These are phyloP conservation scores for Cytidiella melzeri DNA, from an alignment of 768 basidiomycete genomes.

Conservation along the genomic window DNA sequence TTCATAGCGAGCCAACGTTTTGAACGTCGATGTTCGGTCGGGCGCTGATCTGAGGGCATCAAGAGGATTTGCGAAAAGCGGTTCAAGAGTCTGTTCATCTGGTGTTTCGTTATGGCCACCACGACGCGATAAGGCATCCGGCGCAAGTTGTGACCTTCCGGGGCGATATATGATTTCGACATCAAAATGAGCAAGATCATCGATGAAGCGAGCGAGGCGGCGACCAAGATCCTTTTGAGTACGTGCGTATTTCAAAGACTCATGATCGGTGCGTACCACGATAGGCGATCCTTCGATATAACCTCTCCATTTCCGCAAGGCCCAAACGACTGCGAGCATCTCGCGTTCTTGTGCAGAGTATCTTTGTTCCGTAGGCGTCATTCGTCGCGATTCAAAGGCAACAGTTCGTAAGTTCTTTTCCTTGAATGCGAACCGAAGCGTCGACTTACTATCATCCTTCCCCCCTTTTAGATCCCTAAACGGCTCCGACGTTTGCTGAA, in stretches of 20 bases:
- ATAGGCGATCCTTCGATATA: constrained; percentile 6
- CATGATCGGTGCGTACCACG: constrained; percentile 25
- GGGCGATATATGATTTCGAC: constrained; percentile 12
- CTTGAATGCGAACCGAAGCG: no score
- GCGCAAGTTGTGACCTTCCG: constrained; percentile 13
- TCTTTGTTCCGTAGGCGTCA: not conserved
- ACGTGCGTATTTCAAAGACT: constrained; percentile 28
- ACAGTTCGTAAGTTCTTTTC: not conserved
- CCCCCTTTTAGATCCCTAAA: constrained; percentile 21
- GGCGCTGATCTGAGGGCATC: not conserved
- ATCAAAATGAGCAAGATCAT: constrained; percentile 15
- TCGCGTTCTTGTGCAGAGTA: not conserved
- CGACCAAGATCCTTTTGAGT: constrained; percentile 26
- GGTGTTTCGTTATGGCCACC: constrained; percentile 12
- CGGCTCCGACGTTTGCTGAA: constrained; percentile 21
- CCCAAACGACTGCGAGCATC: constrained; percentile 1
- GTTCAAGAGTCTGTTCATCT: constrained; percentile 13
- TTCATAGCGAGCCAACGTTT: not conserved
- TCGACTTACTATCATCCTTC: constrained; percentile 2
- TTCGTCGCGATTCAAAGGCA: not conserved
- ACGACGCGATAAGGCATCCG: constrained; percentile 17
- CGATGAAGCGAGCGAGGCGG: constrained; percentile 18
- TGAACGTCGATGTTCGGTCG: not conserved
- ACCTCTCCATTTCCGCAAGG: not conserved
- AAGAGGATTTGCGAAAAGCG: constrained; percentile 11